Evolutionary conservation across 768 basidiomycete genomes (phyloP).

Genomic region (Boletus rufocinnamomeus): DNA sequence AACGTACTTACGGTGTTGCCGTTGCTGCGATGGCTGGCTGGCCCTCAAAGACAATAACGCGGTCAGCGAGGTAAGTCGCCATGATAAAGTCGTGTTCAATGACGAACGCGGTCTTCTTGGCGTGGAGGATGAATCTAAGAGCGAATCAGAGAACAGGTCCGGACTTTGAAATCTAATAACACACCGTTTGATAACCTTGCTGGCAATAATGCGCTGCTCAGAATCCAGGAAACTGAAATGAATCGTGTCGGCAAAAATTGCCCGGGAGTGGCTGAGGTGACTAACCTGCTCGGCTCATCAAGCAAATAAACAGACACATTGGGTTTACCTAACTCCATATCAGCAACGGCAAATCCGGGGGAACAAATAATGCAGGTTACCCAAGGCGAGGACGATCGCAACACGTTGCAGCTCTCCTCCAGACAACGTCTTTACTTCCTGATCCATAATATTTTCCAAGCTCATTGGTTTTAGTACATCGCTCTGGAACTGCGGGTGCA

Average conservation of each 20-base stretch:
- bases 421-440: constrained; percentile 96
- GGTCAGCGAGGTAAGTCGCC: constrained; percentile 98
- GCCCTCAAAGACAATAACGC: constrained; percentile 92
- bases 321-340: constrained; percentile 56
- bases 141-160: constrained; percentile 2
- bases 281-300: constrained; percentile 86
- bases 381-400: constrained; percentile 91
- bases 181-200: constrained; percentile 95
- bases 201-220: constrained; percentile 98
- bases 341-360: constrained; percentile 1
- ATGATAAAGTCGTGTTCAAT: constrained; percentile 99
- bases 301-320: constrained; percentile 89
- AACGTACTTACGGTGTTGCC: constrained; percentile 75
- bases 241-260: constrained; percentile 6
- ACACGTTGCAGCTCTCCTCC: constrained; percentile 99
- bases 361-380: constrained; percentile 38
- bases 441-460: constrained; percentile 92
- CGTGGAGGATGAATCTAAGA: constrained; percentile 84
- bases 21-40: constrained; percentile 85
- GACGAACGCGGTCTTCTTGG: constrained; percentile 97
- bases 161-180: constrained; percentile 13
- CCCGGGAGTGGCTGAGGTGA: constrained; percentile 4
- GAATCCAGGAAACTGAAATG: constrained; percentile 85
- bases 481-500: constrained; percentile 99
- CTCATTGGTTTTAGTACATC: constrained; percentile 98